Conservation (phyloP, 768 basidiomycete species). For the Rhizopogon sp. region DNA sequence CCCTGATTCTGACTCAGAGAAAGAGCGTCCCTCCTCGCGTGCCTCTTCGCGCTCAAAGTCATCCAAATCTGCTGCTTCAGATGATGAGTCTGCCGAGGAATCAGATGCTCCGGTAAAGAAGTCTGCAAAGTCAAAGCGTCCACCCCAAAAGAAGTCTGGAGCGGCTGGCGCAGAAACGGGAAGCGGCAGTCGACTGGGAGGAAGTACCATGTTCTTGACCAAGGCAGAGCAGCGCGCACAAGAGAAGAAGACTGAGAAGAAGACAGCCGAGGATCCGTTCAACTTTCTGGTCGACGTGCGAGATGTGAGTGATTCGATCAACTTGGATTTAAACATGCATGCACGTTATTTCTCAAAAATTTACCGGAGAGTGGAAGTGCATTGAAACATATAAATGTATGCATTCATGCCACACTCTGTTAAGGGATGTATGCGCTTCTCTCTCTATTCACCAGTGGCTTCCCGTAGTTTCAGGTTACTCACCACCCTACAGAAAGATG, state of each 20-base stretch:
- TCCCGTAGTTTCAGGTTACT: background rate
- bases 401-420: background rate
- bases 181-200: slow-evolving; percentile 18
- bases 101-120: slow-evolving; percentile 31
- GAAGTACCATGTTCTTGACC: slow-evolving; percentile 58
- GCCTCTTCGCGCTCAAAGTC: slow-evolving; percentile 37
- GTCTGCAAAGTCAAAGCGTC: slow-evolving; percentile 26
- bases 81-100: slow-evolving; percentile 39
- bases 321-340: background rate
- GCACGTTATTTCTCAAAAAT: background rate
- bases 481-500: slow-evolving; percentile 61
- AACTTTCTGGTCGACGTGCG: slow-evolving; percentile 63
- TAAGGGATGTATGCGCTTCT: no score
- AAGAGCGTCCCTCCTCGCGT: slow-evolving; percentile 51
- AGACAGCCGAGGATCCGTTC: slow-evolving; percentile 72
- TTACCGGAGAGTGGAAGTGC: background rate
- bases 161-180: slow-evolving; percentile 23
- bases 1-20: slow-evolving; percentile 54
- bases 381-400: background rate
- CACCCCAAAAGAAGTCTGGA: slow-evolving; percentile 25
- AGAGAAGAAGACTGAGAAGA: slow-evolving; percentile 79
- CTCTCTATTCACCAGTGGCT: background rate
- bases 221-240: slow-evolving; percentile 75
- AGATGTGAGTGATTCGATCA: slow-evolving; percentile 48
- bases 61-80: slow-evolving; percentile 30